Evolutionary conservation across 2,329 filamentous ascomycete genomes (phyloP).

Genomic region (Colletotrichum australisinense): DNA sequence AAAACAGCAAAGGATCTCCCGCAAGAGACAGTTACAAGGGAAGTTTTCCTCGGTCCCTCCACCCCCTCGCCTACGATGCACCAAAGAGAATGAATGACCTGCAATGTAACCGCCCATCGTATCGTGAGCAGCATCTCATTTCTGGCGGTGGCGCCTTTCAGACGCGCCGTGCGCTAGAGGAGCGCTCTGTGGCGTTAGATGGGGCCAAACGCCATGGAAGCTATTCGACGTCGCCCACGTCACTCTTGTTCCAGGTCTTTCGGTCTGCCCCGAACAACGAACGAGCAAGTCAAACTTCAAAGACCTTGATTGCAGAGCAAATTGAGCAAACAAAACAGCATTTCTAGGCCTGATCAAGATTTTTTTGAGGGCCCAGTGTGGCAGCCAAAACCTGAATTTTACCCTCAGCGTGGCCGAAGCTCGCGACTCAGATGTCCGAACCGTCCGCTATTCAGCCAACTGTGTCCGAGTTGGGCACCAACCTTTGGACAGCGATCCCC

Average conservation of each 20-base stretch:
- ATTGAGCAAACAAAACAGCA: constrained; percentile 10
- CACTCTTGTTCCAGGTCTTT: constrained; percentile 6
- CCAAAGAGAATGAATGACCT: constrained; percentile 11
- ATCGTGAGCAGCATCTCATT: constrained; percentile 11
- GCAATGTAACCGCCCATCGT: constrained; percentile 26
- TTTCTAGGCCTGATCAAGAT: constrained; percentile 6
- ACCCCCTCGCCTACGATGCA: constrained; percentile 14
- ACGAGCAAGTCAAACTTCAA: background rate
- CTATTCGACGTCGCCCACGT: constrained; percentile 26
- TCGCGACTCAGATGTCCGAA: constrained; percentile 32
- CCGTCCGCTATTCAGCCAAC: constrained; percentile 13
- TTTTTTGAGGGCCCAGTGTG: background rate
- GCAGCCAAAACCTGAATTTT: constrained; percentile 2
- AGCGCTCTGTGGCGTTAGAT: constrained; percentile 8
- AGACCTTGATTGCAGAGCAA: background rate
- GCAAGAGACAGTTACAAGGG: constrained; percentile 22
- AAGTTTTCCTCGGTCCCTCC: background rate
- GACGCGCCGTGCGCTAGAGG: background rate
- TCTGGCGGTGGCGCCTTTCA: background rate
- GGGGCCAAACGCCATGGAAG: constrained; percentile 7
- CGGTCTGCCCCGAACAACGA: background rate
- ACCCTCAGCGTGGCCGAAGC: constrained; percentile 5
- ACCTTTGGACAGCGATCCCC: constrained; percentile 23
- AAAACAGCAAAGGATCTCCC: constrained; percentile 20
- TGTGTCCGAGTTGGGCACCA: constrained; percentile 34